Conservation (phyloP, 2,329 filamentous ascomycete genomes). For the Aspergillus sp. region DNA sequence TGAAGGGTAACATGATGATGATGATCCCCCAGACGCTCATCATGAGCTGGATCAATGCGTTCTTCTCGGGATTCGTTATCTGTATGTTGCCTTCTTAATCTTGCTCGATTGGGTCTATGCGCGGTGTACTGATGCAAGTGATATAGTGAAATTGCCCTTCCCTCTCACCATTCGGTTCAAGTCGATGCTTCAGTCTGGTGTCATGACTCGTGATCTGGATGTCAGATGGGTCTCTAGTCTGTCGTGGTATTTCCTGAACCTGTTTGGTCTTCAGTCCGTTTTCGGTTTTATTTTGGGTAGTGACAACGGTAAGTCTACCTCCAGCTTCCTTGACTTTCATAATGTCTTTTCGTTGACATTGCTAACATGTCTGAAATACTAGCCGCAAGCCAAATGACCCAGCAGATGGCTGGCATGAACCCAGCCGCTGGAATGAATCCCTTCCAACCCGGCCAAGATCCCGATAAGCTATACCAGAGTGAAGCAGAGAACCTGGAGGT, state of each 20-base stretch:
- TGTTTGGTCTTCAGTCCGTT: slow-evolving; percentile 94
- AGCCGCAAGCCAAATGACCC: slow-evolving; percentile 90
- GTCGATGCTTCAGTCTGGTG: slow-evolving; percentile 96
- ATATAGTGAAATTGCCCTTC: slow-evolving; percentile 87
- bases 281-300: slow-evolving; percentile 96
- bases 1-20: slow-evolving; percentile 99
- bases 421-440: slow-evolving; percentile 66
- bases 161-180: slow-evolving; percentile 98
- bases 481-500: slow-evolving; percentile 97
- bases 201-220: slow-evolving; percentile 93
- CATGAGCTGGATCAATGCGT: slow-evolving; percentile 99
- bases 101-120: not conserved
- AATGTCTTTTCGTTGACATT: not conserved
- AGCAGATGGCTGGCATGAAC: slow-evolving; percentile 76
- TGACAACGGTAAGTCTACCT: slow-evolving; percentile 74
- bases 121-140: slow-evolving; percentile 10
- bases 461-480: slow-evolving; percentile 88
- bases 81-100: slow-evolving; percentile 56
- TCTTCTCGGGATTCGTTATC: slow-evolving; percentile 97
- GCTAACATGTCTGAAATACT: not conserved
- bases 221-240: slow-evolving; percentile 98
- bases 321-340: not conserved
- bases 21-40: slow-evolving; percentile 98
- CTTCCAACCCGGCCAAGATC: slow-evolving; percentile 90
- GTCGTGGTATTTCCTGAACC: slow-evolving; percentile 97